Base-by-base conservation (phyloP, 2,329 filamentous ascomycete genomes). In the Hymenoscyphus scutula region DNA sequence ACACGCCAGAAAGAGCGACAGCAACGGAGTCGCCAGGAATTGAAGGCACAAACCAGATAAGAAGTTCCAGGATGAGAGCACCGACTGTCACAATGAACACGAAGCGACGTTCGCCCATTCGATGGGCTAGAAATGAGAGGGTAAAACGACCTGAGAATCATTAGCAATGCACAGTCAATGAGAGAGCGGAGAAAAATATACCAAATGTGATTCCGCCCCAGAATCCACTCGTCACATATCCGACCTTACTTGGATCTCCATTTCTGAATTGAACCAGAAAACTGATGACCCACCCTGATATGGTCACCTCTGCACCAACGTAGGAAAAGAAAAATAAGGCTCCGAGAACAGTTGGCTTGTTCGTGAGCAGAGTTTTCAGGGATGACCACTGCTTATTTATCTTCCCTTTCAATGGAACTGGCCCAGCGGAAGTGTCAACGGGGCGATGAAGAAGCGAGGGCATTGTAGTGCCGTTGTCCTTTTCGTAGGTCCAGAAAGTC, bases 241-340 rank as follows among this genome's bases (percentile, higher is more conserved):
- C 91, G 19, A 94, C 89, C 13, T 82, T 81, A 0, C 82, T 80
- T 6, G 89, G 89, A 68, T 89, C 81, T n/a, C 89, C 90, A 60
- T 85, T 78, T 53, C 90, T 87, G 65, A 87, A 84, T 59, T 83
- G 82, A 74, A 94, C 91, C 48, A 95, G 78, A 77, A 92, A 95
- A 1, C 89, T 91, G 65, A 93, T 91, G 55, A 93, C 87, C 91
- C 91, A 95, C 55, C 91, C 90, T 0, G 88, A 90, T 65, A 92
- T 90, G 23, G 87, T 86, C 17, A 95, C 90, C 75, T 94, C 90
- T 53, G 89, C 88, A 25, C 90, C 91, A 74, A 93, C 90, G 74
- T 96, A 94, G 34, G 86, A 85, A 74, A 95, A 94, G 74, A 93
- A 89, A 78, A 94, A 94, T 15, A 90, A 74, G 0, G 90, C 87